These are phyloP conservation scores for Lumnitzera littorea DNA, from an alignment of 345 rosid species.

Conservation along the genomic window DNA sequence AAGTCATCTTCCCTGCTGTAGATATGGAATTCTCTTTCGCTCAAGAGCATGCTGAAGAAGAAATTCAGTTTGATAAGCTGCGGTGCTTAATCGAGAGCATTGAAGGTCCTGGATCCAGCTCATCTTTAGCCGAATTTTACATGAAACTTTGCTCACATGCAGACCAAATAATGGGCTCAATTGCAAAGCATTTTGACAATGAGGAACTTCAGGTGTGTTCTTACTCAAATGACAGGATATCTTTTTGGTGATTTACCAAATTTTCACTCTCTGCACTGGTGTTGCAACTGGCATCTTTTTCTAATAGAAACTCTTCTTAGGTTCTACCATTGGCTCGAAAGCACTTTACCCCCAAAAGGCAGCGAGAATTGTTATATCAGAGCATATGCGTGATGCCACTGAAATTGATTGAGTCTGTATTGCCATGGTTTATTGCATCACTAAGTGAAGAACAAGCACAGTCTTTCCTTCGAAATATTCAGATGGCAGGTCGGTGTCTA, in stretches of 20 bases:
- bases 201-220: conserved; percentile 74
- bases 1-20: conserved; percentile 85
- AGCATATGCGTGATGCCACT: conserved; percentile 87
- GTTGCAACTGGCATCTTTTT: too few relatives aligned
- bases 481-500: conserved; percentile 49
- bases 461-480: conserved; percentile 63
- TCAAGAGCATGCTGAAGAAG: conserved; percentile 82
- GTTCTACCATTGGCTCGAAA: conserved; percentile 80
- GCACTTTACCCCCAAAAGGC: conserved; percentile 63
- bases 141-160: conserved; percentile 71
- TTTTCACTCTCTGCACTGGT: too few relatives aligned
- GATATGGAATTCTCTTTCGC: conserved; percentile 64
- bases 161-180: conserved; percentile 77
- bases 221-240: too few relatives aligned
- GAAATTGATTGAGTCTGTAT: conserved; percentile 78
- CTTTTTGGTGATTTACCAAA: too few relatives aligned
- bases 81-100: conserved; percentile 73
- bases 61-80: conserved; percentile 65
- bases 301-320: conserved; percentile 18
- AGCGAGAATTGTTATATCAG: conserved; percentile 74
- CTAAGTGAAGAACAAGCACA: conserved; percentile 62
- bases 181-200: conserved; percentile 58
- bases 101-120: conserved; percentile 56
- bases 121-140: conserved; percentile 69
- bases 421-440: conserved; percentile 81